phyloP scores from a whole-genome alignment of 2,329 filamentous ascomycete genomes.

The Xylariomycetidae sp. region DNA sequence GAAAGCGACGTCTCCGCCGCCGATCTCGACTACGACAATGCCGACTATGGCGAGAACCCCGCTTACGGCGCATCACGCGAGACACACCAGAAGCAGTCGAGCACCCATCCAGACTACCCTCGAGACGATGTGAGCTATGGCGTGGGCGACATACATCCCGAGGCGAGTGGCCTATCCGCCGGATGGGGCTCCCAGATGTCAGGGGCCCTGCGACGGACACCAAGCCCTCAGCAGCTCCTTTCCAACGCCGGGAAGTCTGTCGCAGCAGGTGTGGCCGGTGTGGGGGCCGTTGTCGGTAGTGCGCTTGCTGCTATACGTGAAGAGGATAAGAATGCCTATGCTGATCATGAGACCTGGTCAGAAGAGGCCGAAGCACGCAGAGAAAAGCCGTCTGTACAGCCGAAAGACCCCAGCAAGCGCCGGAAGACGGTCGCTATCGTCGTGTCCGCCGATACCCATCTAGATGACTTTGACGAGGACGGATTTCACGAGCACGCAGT shows the following conservation, averaged over 20 bases:
- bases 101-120: conserved; percentile 34
- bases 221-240: conserved; percentile 84
- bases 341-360: conserved; percentile 86
- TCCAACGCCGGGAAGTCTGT: conserved; percentile 79
- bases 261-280: conserved; percentile 75
- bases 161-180: conserved; percentile 31
- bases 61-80: conserved; percentile 41
- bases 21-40: conserved; percentile 43
- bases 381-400: conserved; percentile 34
- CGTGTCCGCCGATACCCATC: conserved; percentile 69
- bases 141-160: conserved; percentile 28
- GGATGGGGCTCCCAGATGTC: conserved; percentile 76
- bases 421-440: conserved; percentile 83
- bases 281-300: conserved; percentile 75
- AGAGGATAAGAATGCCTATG: conserved; percentile 74
- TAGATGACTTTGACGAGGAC: conserved; percentile 55
- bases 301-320: conserved; percentile 80
- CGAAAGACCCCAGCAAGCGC: conserved; percentile 37
- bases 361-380: conserved; percentile 76
- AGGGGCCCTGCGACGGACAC: conserved; percentile 73
- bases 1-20: conserved; percentile 52
- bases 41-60: conserved; percentile 46
- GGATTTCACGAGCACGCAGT: conserved; percentile 75
- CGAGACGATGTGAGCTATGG: conserved; percentile 40
- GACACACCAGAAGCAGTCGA: conserved; percentile 16